phyloP scores from a whole-genome alignment of 345 rosid species.

The Odontarrhena argentea region DNA sequence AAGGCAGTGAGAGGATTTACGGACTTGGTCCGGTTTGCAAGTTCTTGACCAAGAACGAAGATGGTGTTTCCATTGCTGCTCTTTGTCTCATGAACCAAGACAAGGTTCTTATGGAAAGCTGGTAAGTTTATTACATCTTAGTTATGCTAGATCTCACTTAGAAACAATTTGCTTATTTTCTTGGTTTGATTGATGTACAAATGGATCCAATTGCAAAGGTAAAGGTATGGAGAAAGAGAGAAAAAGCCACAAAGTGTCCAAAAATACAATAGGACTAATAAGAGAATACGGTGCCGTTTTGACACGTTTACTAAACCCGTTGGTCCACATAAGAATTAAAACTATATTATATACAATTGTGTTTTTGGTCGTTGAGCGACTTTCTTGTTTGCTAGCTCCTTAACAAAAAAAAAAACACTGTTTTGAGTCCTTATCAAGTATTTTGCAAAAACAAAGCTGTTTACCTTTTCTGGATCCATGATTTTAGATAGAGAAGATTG shows the following conservation, averaged over 20 bases:
- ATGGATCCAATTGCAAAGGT: slow-evolving; percentile 17
- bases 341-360: neutral
- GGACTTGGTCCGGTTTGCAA: slow-evolving; percentile 84
- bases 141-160: neutral
- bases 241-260: neutral
- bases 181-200: neutral
- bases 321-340: slow-evolving; percentile 19
- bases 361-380: slow-evolving; percentile 11
- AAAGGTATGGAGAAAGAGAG: slow-evolving; percentile 10
- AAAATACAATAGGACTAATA: slow-evolving; percentile 25
- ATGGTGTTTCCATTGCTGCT: slow-evolving; percentile 73
- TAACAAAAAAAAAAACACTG: too few species aligned
- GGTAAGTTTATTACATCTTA: slow-evolving; percentile 46
- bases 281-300: neutral
- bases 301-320: slow-evolving; percentile 26
- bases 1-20: slow-evolving; percentile 59
- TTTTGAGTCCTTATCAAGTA: too few species aligned
- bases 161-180: neutral
- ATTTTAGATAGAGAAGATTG: neutral
- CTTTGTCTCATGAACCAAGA: slow-evolving; percentile 87
- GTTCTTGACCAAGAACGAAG: slow-evolving; percentile 75
- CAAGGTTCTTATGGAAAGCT: slow-evolving; percentile 91
- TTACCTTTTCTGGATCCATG: neutral
- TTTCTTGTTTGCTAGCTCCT: neutral
- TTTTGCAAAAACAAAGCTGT: neutral